Evolutionary conservation across 169 alveolate species (phyloP).

Genomic region (Plasmodium fragile): DNA sequence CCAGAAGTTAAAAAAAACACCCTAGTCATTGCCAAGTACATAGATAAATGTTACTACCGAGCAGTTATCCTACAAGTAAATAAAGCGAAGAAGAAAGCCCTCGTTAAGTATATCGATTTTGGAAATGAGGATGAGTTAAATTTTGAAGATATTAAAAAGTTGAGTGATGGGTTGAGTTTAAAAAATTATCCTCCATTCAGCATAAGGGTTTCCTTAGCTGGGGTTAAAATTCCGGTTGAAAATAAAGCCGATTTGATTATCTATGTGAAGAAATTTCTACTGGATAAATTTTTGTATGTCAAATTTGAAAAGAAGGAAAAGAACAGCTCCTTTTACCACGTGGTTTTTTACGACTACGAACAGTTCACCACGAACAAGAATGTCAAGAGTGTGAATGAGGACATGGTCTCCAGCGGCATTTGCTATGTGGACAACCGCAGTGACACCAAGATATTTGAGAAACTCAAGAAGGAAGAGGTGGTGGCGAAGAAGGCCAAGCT

Average conservation of each 20-base stretch:
- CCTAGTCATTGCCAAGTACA: slow-evolving; percentile 63
- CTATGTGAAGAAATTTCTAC: slow-evolving; percentile 29
- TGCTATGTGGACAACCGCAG: slow-evolving; percentile 64
- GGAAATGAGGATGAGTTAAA: slow-evolving; percentile 72
- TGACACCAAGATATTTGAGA: slow-evolving; percentile 73
- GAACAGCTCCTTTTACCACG: slow-evolving; percentile 5
- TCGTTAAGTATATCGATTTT: slow-evolving; percentile 68
- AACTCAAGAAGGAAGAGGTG: slow-evolving; percentile 53
- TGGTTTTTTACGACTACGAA: slow-evolving; percentile 73
- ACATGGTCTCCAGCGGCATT: slow-evolving; percentile 28
- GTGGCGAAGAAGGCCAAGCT: slow-evolving; percentile 51
- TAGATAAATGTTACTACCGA: slow-evolving; percentile 55
- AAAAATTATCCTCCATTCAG: slow-evolving; percentile 41
- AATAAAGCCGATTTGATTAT: slow-evolving; percentile 51
- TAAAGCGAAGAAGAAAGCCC: slow-evolving; percentile 47
- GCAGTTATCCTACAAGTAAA: slow-evolving; percentile 52
- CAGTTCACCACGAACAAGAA: slow-evolving; percentile 66
- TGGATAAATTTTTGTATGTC: slow-evolving; percentile 70
- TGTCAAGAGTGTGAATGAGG: slow-evolving; percentile 73
- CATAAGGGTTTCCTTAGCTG: slow-evolving; percentile 41
- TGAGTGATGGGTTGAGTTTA: slow-evolving; percentile 30
- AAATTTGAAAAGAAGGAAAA: slow-evolving; percentile 60
- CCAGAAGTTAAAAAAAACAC: slow-evolving; percentile 49
- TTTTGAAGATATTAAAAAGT: slow-evolving; percentile 47
- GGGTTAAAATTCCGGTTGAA: slow-evolving; percentile 63